Conservation (phyloP, 345 rosid species). For the Diplotaxis tenuifolia region DNA sequence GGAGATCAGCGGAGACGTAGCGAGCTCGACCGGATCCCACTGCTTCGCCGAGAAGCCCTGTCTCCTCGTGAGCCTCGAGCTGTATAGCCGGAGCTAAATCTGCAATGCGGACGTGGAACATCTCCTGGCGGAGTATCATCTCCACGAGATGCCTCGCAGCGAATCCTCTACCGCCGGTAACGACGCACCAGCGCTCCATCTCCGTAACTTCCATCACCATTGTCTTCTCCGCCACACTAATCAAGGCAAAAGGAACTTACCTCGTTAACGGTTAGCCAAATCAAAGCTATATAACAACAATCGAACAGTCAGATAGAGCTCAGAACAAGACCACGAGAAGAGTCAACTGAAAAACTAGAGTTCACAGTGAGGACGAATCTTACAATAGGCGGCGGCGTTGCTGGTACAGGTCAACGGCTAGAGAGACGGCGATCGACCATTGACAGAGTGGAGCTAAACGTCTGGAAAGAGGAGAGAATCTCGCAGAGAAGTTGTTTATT, state of each 20-base stretch:
- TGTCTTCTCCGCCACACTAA: constrained; percentile 9
- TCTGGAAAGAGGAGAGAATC: too few species aligned
- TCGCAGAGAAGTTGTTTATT: too few species aligned
- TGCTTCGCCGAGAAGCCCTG: constrained; percentile 63
- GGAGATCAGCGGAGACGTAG: constrained; percentile 69
- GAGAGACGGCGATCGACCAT: neutral
- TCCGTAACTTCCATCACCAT: constrained; percentile 38
- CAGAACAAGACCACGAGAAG: neutral
- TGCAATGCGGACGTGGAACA: constrained; percentile 62
- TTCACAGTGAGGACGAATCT: neutral
- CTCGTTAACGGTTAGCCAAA: neutral
- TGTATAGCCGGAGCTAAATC: constrained; percentile 63
- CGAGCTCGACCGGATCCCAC: constrained; percentile 62
- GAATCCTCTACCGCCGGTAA: constrained; percentile 94
- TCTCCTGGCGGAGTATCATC: constrained; percentile 55
- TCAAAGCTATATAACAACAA: neutral
- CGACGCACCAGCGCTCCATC: constrained; percentile 71
- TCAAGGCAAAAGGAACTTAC: neutral
- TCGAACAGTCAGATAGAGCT: neutral
- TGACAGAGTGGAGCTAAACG: neutral
- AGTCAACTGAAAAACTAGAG: neutral
- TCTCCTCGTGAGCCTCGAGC: constrained; percentile 57
- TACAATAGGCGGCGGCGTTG: neutral
- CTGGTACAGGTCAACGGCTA: constrained; percentile 17
- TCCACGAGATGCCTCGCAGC: constrained; percentile 87